These are phyloP conservation scores for Apiospora sp. DNA, from an alignment of 2,329 filamentous ascomycete genomes.

Conservation along the genomic window DNA sequence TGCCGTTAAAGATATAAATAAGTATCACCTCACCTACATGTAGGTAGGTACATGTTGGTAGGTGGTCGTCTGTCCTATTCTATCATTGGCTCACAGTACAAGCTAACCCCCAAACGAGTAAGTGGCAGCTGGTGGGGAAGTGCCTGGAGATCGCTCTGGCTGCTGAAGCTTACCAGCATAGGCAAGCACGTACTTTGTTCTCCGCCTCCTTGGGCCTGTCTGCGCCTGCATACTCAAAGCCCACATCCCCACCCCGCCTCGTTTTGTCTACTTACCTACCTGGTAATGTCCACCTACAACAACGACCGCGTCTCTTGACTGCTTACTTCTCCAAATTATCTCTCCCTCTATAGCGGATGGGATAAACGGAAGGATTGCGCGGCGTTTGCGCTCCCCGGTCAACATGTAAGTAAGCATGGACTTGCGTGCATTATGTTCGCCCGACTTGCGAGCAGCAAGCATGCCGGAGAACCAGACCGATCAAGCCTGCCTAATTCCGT, in stretches of 20 bases:
- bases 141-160: neutral
- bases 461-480: neutral
- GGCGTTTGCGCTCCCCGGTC: neutral
- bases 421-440: neutral
- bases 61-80: no score
- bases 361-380: neutral
- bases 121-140: neutral
- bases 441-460: neutral
- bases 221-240: no score
- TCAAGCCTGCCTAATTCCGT: neutral
- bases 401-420: neutral
- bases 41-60: no score
- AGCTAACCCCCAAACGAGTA: neutral
- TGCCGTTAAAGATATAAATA: no score
- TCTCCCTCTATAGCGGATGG: neutral
- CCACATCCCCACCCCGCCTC: neutral
- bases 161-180: neutral
- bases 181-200: constrained; percentile 3
- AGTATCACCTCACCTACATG: no score
- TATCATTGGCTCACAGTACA: neutral
- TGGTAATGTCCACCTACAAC: neutral
- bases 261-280: neutral
- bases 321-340: neutral
- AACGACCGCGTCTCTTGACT: neutral
- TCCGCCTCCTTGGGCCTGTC: no score